Evolutionary conservation across 352 stramenopile genomes (phyloP), one percentile per base, ranked within the genome.

Genomic region (Thraustochytrium striatum): DNA sequence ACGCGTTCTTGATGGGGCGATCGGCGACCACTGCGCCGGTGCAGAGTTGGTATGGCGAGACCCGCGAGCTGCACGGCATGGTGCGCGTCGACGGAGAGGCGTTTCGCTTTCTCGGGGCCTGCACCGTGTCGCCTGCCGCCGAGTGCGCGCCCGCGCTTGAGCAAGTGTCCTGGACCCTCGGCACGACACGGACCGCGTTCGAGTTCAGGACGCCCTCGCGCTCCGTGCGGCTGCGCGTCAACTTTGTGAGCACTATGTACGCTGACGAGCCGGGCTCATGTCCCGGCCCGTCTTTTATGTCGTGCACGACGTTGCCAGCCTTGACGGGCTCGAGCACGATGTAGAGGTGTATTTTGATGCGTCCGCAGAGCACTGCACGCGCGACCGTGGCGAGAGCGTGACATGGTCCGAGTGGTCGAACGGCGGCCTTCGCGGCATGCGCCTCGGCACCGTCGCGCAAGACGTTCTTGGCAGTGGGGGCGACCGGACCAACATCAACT

Each of bases 291-390:
- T 57, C 2, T 52, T 0, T 9, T 82, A 82, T 21, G 25, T 83
- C 19, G 43, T 57, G 25, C 57, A 55, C n/a, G 35, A 59, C 25
- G 61, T 58, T 13, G 21, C 5, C 2, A 75, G 50, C 30, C 16
- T 70, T 28, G 79, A 83, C 32, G 59, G 47, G 19, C 19, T n/a
- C 2, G 50, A 32, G 19, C 79, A 83, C 47, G 72, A 79, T 19
- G 79, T 83, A 33, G 25, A 82, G 58, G 30, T 83, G 2, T 83
- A 83, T 50, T 78, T 83, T 62, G 79, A 83, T 53, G 59, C 57
- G 33, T 69, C 69, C 2, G 79, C 47, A 7, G 70, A 83, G 30
- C 52, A 55, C 21, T n/a, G 19, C 38, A 65, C 57, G 1, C n/a
- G 65, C 50, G 25, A 28, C 9, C n/a, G 13, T 21, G 50, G 35